Evolutionary conservation across 768 basidiomycete genomes (phyloP).

Genomic region (Trametes sanguinea): DNA sequence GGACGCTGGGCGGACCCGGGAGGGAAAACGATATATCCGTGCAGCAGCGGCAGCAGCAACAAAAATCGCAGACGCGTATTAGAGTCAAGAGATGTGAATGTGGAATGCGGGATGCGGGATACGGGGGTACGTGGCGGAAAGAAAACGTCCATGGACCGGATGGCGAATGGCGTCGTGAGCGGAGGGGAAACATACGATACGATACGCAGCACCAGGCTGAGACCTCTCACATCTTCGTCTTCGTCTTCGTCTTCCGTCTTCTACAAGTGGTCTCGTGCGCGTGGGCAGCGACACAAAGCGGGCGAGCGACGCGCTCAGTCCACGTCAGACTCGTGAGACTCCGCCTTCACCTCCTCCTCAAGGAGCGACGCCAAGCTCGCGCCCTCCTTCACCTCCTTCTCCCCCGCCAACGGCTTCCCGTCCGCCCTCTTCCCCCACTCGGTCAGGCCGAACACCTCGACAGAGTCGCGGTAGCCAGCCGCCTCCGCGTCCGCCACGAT

Average conservation of each 20-base stretch:
- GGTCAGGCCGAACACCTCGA: conserved; percentile 34
- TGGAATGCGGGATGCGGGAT: too few species aligned
- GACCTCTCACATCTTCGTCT: too few species aligned
- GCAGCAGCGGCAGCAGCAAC: background rate
- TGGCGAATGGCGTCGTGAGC: background rate
- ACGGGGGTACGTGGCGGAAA: too few species aligned
- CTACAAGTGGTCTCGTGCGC: too few species aligned
- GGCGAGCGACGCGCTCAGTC: background rate
- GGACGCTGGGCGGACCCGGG: background rate
- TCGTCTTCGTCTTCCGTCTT: too few species aligned
- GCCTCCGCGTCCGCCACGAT: conserved; percentile 22
- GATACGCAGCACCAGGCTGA: too few species aligned
- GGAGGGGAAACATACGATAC: background rate
- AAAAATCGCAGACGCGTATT: background rate
- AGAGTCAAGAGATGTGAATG: background rate
- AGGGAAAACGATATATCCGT: background rate
- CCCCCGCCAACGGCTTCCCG: conserved; percentile 21
- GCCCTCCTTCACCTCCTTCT: background rate
- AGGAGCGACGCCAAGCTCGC: background rate
- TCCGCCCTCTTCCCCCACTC: conserved; percentile 30
- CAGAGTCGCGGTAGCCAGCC: conserved; percentile 22
- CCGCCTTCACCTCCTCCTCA: background rate
- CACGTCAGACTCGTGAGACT: background rate
- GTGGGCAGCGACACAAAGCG: too few species aligned
- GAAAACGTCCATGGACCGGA: background rate